Percentiles rank a stretch among this genome's conserved stretches.
phyloP scores from a whole-genome alignment of 148 eudicot species.

The Camellia japonica region DNA sequence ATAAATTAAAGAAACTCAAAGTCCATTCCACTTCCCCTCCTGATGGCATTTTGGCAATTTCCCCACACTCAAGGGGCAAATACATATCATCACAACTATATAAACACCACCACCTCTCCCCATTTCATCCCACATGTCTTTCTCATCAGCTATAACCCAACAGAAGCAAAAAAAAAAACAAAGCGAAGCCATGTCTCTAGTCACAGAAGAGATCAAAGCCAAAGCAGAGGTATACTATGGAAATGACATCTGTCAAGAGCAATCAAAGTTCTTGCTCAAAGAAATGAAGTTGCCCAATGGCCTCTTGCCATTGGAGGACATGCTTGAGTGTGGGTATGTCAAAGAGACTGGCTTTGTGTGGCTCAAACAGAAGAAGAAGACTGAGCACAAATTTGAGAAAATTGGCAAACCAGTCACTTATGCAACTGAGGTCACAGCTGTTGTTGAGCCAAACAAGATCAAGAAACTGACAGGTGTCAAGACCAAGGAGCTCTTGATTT shows the following conservation, averaged over 20 bases:
- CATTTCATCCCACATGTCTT: background rate
- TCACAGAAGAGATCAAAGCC: slow-evolving; percentile 65
- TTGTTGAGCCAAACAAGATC: slow-evolving; percentile 58
- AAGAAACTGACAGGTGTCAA: slow-evolving; percentile 72
- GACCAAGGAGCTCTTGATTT: slow-evolving; percentile 62
- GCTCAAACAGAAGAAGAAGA: slow-evolving; percentile 71
- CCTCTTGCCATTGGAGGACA: slow-evolving; percentile 59
- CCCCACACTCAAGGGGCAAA: slow-evolving; percentile 20
- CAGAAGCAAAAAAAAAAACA: background rate
- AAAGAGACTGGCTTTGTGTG: slow-evolving; percentile 70
- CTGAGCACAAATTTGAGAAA: slow-evolving; percentile 68
- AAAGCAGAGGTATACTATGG: slow-evolving; percentile 65
- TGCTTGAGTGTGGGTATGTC: slow-evolving; percentile 52
- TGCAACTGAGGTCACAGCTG: slow-evolving; percentile 63
- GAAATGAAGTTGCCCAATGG: slow-evolving; percentile 71
- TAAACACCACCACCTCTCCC: background rate
- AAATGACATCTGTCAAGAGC: slow-evolving; percentile 48
- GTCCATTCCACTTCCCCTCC: background rate
- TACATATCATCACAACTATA: slow-evolving; percentile 22
- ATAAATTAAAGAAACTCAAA: too few species aligned
- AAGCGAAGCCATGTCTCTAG: slow-evolving; percentile 39
- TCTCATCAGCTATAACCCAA: background rate
- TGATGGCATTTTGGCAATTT: slow-evolving; percentile 16
- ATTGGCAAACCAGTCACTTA: slow-evolving; percentile 50
- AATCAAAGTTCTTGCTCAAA: slow-evolving; percentile 44